phyloP scores from a whole-genome alignment of 2,329 filamentous ascomycete species.

The Aureobasidium uvarum region DNA sequence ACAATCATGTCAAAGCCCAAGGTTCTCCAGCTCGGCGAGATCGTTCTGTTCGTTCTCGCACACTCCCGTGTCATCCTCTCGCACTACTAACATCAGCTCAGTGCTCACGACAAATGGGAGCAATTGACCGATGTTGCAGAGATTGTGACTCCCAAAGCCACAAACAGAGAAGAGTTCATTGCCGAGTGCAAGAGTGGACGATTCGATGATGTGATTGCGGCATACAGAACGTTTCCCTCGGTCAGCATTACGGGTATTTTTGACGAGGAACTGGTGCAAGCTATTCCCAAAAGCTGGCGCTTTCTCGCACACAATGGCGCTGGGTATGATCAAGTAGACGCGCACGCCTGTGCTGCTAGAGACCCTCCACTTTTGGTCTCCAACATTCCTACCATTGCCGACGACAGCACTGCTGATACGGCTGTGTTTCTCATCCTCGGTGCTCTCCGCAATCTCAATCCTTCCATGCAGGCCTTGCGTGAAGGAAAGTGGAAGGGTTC shows the following conservation, averaged over 20 bases:
- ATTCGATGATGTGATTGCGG: conserved; percentile 63
- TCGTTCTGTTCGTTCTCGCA: conserved; percentile 54
- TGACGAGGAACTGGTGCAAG: conserved; percentile 66
- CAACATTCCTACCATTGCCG: conserved; percentile 76
- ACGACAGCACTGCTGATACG: conserved; percentile 79
- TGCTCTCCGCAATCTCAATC: conserved; percentile 70
- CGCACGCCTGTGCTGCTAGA: conserved; percentile 66
- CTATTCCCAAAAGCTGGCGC: conserved; percentile 41
- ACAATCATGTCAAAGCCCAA: conserved; percentile 51
- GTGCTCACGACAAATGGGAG: conserved; percentile 65
- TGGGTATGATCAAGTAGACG: conserved; percentile 81
- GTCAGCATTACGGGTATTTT: conserved; percentile 64
- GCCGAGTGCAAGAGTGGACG: conserved; percentile 63
- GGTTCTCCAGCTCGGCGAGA: conserved; percentile 61
- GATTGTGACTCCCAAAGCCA: conserved; percentile 61
- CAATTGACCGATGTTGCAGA: conserved; percentile 61
- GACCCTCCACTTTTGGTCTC: conserved; percentile 64
- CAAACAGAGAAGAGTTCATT: conserved; percentile 65
- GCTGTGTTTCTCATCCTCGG: conserved; percentile 80
- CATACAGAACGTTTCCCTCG: conserved; percentile 70
- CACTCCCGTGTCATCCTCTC: not conserved
- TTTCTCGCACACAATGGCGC: conserved; percentile 56
- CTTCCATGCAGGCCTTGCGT: conserved; percentile 64
- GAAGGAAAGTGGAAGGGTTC: conserved; percentile 65
- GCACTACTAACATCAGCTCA: conserved; percentile 36